A percentile compares a stretch with the other conserved stretches of the same genome.
These are phyloP conservation scores for Phytophthora uliginosa DNA, from an alignment of 352 stramenopile species.

Conservation along the genomic window DNA sequence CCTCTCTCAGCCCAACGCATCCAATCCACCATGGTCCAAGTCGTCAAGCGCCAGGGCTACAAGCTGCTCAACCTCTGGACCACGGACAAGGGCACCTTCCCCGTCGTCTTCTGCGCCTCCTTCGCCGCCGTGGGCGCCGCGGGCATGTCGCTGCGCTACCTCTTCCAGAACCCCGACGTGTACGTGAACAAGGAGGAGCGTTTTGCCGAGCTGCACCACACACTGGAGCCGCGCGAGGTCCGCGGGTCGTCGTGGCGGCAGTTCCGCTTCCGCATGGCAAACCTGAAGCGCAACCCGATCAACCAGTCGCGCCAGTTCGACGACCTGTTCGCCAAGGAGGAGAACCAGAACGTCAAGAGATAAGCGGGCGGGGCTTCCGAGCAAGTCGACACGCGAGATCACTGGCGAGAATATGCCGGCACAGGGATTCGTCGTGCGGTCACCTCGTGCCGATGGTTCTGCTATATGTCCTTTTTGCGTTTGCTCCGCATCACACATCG, in stretches of 20 bases:
- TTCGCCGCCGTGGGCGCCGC: slow-evolving; percentile 46
- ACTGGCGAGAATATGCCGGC: background rate
- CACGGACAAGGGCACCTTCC: slow-evolving; percentile 71
- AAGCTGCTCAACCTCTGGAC: slow-evolving; percentile 64
- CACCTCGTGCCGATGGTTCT: slow-evolving; percentile 12
- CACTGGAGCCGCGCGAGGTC: slow-evolving; percentile 34
- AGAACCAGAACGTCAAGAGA: slow-evolving; percentile 7
- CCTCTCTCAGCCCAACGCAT: background rate
- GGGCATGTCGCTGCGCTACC: slow-evolving; percentile 50
- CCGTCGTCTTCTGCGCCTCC: slow-evolving; percentile 59
- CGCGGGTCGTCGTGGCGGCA: slow-evolving; percentile 59
- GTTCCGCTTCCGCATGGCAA: slow-evolving; percentile 76
- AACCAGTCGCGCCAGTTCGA: slow-evolving; percentile 8
- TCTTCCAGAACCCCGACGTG: slow-evolving; percentile 69
- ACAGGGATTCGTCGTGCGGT: slow-evolving; percentile 4
- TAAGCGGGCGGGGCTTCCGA: slow-evolving; percentile 17
- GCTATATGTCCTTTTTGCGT: slow-evolving; percentile 10
- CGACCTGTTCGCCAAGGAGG: slow-evolving; percentile 7
- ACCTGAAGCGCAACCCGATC: slow-evolving; percentile 58
- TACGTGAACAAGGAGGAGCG: slow-evolving; percentile 76
- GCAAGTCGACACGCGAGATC: slow-evolving; percentile 6
- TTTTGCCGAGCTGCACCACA: slow-evolving; percentile 55
- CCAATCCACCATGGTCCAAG: background rate
- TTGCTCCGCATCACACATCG: slow-evolving; percentile 1
- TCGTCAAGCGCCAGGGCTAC: slow-evolving; percentile 36